Percentiles rank a stretch among this genome's conserved stretches.
Evolutionary conservation across 176 grass and related monocot species (phyloP).

Genomic region (Paspalum vaginatum): DNA sequence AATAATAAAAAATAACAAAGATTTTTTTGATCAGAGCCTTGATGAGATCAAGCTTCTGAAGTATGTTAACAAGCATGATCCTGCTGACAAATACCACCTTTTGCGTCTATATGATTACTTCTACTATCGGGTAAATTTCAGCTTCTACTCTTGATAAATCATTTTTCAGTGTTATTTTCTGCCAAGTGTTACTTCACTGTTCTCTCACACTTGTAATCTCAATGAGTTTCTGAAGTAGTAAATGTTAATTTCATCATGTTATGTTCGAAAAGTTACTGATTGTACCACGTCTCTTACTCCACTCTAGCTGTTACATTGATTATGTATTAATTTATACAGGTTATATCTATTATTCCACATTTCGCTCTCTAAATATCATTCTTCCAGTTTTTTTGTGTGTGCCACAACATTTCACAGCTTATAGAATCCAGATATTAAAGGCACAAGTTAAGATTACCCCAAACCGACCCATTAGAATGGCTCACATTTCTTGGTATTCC

Average conservation of each 20-base stretch:
- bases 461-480: neutral
- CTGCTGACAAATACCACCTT: conserved; percentile 90
- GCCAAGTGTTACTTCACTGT: neutral
- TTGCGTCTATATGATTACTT: conserved; percentile 98
- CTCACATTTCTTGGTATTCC: conserved; percentile 11
- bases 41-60: conserved; percentile 99
- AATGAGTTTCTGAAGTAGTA: conserved; percentile 7
- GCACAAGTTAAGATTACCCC: neutral
- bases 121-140: conserved; percentile 84
- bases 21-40: conserved; percentile 99
- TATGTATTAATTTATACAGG: neutral
- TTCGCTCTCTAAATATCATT: conserved; percentile 13
- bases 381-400: no score
- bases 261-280: conserved; percentile 21
- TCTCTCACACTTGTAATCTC: conserved; percentile 20
- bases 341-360: conserved; percentile 2
- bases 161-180: conserved; percentile 18
- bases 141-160: conserved; percentile 26
- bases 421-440: neutral
- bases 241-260: neutral
- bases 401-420: conserved; percentile 17
- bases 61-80: conserved; percentile 98
- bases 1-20: conserved; percentile 99
- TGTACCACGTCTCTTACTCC: neutral
- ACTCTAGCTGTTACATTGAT: conserved; percentile 1